Conservation (phyloP, 768 basidiomycete genomes). For the Lepiota brunneoincarnata region DNA sequence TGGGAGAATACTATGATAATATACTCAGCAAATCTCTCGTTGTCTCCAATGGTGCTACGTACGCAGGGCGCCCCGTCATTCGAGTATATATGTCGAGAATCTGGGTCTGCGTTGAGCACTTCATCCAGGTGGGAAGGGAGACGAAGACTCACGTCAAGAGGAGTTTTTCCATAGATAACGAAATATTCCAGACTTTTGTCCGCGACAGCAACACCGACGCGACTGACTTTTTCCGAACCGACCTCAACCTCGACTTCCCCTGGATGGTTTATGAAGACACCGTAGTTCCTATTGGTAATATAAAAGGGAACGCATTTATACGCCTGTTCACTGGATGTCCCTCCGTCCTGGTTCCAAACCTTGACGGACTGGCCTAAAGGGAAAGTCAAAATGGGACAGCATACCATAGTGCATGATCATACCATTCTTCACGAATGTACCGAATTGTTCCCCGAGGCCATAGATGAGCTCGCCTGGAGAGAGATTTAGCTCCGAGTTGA, state of each 20-base stretch:
- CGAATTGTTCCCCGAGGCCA: slow-evolving; percentile 75
- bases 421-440: slow-evolving; percentile 76
- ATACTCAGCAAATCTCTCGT: slow-evolving; percentile 19
- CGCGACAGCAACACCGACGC: slow-evolving; percentile 63
- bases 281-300: slow-evolving; percentile 68
- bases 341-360: slow-evolving; percentile 76
- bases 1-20: slow-evolving; percentile 52
- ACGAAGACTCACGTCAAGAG: slow-evolving; percentile 48
- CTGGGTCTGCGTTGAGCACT: slow-evolving; percentile 21
- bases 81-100: slow-evolving; percentile 61
- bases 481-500: slow-evolving; percentile 59
- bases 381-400: slow-evolving; percentile 10
- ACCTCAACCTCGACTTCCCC: slow-evolving; percentile 78
- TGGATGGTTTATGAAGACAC: slow-evolving; percentile 73
- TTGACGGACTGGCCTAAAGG: slow-evolving; percentile 50
- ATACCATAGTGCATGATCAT: slow-evolving; percentile 20
- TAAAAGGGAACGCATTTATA: slow-evolving; percentile 72
- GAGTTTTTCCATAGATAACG: slow-evolving; percentile 66
- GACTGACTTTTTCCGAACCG: slow-evolving; percentile 60
- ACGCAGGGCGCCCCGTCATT: slow-evolving; percentile 64
- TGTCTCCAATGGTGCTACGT: slow-evolving; percentile 13
- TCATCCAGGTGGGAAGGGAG: not conserved
- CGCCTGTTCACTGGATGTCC: slow-evolving; percentile 66
- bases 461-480: slow-evolving; percentile 72
- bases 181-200: slow-evolving; percentile 68